Evolutionary conservation across 768 basidiomycete species (phyloP).

Genomic region (Naganishia antarctica): DNA sequence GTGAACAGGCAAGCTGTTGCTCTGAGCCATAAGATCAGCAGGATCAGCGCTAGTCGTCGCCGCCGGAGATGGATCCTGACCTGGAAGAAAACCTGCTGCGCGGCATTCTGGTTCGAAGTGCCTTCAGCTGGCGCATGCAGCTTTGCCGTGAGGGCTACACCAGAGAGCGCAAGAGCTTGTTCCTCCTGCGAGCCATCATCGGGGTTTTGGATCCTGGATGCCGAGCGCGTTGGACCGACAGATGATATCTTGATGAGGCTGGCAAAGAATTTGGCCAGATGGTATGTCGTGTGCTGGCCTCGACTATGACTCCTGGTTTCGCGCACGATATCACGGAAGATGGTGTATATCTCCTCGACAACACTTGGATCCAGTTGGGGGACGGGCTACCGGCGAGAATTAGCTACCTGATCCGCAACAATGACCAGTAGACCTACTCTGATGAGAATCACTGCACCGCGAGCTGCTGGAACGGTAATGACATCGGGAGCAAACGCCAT

Average conservation of each 20-base stretch:
- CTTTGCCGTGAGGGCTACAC: conserved; percentile 13
- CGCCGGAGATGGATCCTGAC: neutral
- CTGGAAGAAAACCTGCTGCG: conserved; percentile 18
- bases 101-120: neutral
- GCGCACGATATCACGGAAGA: conserved; percentile 25
- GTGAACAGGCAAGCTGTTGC: too few relatives aligned
- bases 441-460: conserved; percentile 22
- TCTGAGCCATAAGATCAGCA: conserved; percentile 23
- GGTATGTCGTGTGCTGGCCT: conserved; percentile 25
- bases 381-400: neutral
- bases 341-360: conserved; percentile 16
- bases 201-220: conserved; percentile 11
- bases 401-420: neutral
- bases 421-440: conserved; percentile 12
- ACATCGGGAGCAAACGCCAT: conserved; percentile 25
- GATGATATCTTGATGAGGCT: conserved; percentile 24
- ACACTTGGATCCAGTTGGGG: conserved; percentile 17
- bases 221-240: conserved; percentile 23
- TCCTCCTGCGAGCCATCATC: neutral
- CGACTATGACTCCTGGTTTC: conserved; percentile 19
- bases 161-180: neutral
- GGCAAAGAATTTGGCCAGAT: conserved; percentile 28
- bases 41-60: neutral
- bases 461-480: conserved; percentile 20
- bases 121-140: conserved; percentile 11